Conservation (phyloP, 306 rosid species). For the Prunus kanzakura region DNA sequence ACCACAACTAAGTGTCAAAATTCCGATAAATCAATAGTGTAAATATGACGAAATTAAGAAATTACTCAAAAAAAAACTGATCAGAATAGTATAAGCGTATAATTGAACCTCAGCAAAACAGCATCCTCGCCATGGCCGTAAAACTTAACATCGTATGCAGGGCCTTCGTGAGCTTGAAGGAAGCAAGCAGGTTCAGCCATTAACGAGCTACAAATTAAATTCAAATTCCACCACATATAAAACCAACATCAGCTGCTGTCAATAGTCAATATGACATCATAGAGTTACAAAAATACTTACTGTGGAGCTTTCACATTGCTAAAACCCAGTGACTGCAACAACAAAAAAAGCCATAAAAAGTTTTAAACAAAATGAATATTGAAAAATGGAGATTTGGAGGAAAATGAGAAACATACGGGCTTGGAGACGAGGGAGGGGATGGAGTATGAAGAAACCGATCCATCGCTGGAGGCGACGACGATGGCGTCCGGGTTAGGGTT, state of each 20-base stretch:
- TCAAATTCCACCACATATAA: constrained; percentile 29
- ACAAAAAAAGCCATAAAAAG: constrained; percentile 1
- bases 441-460: constrained; percentile 73
- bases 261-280: not conserved
- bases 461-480: constrained; percentile 81
- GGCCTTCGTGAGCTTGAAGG: constrained; percentile 76
- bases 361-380: not conserved
- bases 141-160: constrained; percentile 80
- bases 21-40: not conserved
- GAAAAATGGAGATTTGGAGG: too few species aligned
- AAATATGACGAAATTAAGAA: not conserved
- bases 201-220: constrained; percentile 31
- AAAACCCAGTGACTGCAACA: constrained; percentile 59
- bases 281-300: constrained; percentile 34
- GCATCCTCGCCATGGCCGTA: constrained; percentile 61
- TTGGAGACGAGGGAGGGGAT: constrained; percentile 61
- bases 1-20: constrained; percentile 60
- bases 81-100: not conserved
- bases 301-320: constrained; percentile 32
- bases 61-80: not conserved
- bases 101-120: constrained; percentile 65
- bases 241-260: constrained; percentile 23
- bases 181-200: constrained; percentile 64
- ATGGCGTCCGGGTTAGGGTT: constrained; percentile 57
- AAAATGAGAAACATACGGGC: constrained; percentile 30